Evolutionary conservation across 768 basidiomycete genomes (phyloP), one percentile per base, ranked within the genome.

Genomic region (Calocybe gangraenosa): DNA sequence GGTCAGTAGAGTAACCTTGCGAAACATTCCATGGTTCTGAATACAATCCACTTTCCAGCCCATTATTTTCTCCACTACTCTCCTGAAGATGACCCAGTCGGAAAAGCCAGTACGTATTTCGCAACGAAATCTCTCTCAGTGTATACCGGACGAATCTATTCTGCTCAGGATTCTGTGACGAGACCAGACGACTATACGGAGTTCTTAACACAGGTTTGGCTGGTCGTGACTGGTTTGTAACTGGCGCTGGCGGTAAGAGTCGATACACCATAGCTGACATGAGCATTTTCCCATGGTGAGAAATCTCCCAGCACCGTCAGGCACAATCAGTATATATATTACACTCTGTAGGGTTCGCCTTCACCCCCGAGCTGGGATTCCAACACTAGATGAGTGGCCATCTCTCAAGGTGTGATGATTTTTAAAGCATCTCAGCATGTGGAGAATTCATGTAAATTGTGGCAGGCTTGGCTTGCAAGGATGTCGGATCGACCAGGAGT

Each of bases 111-210:
- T 81, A 37, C 49, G 74, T 59, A 40, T 37, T 7, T 22, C 17
- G 11, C 11, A 28, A 11, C 25, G 5, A 11, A 5, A 28, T 28
- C 25, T 6, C 25, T 11, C 25, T 28, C 25, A 11, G 11, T 28
- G n/a, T n/a, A n/a, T n/a, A n/a, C n/a, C n/a, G n/a, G n/a, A n/a
- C n/a, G n/a, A 28, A 28, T 28, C 25, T 11, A 28, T 28, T 6
- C 5, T 28, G n/a, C 43, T 55, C 65, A 81, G 81, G 91, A 41
- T 94, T 89, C 64, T 53, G 70, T 17, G 81, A 89, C 20, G 93
- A 95, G 71, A 87, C 88, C 2, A 81, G 79, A 54, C 79, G 93
- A 19, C 73, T 94, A 17, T 92, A 87, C 59, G 69, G 78, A n/a
- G 92, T 94, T 3, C 75, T 94, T 34, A 81, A 94, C 56, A 79